Evolutionary conservation across 2,329 filamentous ascomycete species (phyloP), one percentile per base, ranked within the genome.

Genomic region (Zymoseptoria brevis): DNA sequence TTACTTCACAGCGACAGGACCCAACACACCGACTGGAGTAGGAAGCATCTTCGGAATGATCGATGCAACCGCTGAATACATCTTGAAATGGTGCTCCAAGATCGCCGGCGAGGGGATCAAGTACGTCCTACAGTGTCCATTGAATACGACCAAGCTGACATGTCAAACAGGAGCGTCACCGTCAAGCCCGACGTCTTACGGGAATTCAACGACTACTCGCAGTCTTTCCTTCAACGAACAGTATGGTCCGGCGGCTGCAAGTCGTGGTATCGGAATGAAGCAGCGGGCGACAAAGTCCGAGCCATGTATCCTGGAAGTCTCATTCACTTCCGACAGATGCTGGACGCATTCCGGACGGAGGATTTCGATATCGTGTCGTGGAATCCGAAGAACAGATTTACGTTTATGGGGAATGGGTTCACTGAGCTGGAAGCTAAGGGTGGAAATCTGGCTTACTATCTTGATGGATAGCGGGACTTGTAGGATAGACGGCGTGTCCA

Each of bases 251-350:
- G 77, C 49, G 67, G 71, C 8, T 83, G 81, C 68, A 76, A 76
- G 60, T 80, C 77, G 56, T 83, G 81, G 81, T 84, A 83, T 67
- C 79, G 80, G 66, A 74, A 75, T 30, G 73, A 74, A 45, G 72
- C 67, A 1, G 67, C 73, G 4, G 74, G 79, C 51, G 77, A 78
- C 1, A 57, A 50, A 5, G 55, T 64, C 6, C 30, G 24, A 4
- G 62, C 62, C 16, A 62, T 64, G 55, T 64, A 64, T 49, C 53
- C 56, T 3, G 62, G 60, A 22, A 60, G 53, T 49, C 19, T 62
- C 11, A 29, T 58, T 8, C 60, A 62, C 41, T 62, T 54, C 35
- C 55, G 58, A 19, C 30, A 60, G 19, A 50, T 62, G 55, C 35
- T 62, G 35, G 29, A 62, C 24, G 54, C 51, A 11, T 60, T 58